Conservation (phyloP, 2,329 filamentous ascomycete species). For the Penicillium sp. region DNA sequence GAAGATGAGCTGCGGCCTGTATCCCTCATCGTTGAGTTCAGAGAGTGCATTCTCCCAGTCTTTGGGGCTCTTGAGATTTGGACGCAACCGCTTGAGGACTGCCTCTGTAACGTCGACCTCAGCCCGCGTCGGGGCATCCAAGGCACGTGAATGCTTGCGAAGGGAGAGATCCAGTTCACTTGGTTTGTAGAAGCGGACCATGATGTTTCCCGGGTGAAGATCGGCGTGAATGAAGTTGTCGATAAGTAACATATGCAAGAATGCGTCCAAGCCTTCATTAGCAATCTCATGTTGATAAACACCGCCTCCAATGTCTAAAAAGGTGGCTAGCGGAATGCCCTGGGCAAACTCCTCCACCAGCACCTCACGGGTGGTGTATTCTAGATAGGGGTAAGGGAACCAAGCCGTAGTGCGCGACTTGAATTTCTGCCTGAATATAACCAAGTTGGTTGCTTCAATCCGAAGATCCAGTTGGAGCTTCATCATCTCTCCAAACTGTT, state of each 20-base stretch:
- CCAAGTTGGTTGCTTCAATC: slow-evolving; percentile 88
- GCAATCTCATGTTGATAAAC: slow-evolving; percentile 93
- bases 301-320: slow-evolving; percentile 87
- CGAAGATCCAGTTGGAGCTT: slow-evolving; percentile 91
- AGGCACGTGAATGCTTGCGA: slow-evolving; percentile 44
- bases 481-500: slow-evolving; percentile 98
- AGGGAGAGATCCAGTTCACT: slow-evolving; percentile 68
- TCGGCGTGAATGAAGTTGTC: slow-evolving; percentile 99
- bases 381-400: slow-evolving; percentile 92
- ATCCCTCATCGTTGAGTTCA: slow-evolving; percentile 82
- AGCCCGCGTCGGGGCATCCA: slow-evolving; percentile 49
- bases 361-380: slow-evolving; percentile 89
- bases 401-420: slow-evolving; percentile 86
- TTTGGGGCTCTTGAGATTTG: slow-evolving; percentile 66
- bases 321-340: slow-evolving; percentile 86
- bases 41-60: slow-evolving; percentile 75
- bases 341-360: slow-evolving; percentile 95
- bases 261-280: slow-evolving; percentile 91
- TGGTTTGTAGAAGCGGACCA: slow-evolving; percentile 96
- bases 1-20: slow-evolving; percentile 91
- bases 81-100: slow-evolving; percentile 77
- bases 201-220: slow-evolving; percentile 95
- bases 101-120: slow-evolving; percentile 81
- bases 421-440: slow-evolving; percentile 87
- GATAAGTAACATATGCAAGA: slow-evolving; percentile 92